Evolutionary conservation across 768 basidiomycete species (phyloP), one percentile per base, ranked within the genome.

Genomic region (Phaeotremella fagi): DNA sequence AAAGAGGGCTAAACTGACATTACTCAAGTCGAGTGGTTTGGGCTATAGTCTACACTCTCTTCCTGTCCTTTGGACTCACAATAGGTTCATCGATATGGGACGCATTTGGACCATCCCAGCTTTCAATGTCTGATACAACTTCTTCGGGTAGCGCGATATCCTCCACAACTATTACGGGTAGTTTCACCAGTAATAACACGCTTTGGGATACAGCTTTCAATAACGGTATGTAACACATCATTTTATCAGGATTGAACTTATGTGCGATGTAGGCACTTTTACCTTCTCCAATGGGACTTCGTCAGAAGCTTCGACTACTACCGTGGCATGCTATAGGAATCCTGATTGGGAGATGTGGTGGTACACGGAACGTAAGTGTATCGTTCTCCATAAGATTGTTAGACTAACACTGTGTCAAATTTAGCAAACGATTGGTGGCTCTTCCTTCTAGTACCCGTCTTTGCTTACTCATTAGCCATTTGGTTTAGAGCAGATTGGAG

Each of bases 11-110:
- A 29, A 27, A 29, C 26, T 29, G 33, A 29, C 23, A 6, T 33
- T 35, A 26, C 11, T 7, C 12, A 16, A 60, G 59, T 25, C 63
- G 67, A 11, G 50, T 64, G 29, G 66, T 68, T n/a, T 68, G 61
- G 61, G 67, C 67, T 1, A 62, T 69, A 23, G 57, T 69, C 15
- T 69, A 62, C 52, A 69, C 67, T 36, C 50, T 69, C 1, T 69
- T 69, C 55, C 51, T 69, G 1, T 66, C 64, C 2, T 60, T 69
- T 25, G 63, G 61, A 7, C 48, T 69, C 4, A 55, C 61, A 20
- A 69, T 69, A 45, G 67, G 67, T 12, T 54, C 53, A 24, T 49
- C 66, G 43, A 64, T 69, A 12, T 66, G 52, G 45, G 67, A 69
- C 38, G 37, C 67, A 1, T 64, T 60, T 23, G 67, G 67, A 3